phyloP scores from a whole-genome alignment of 2,329 filamentous ascomycete species.

The Phaeosphaeriaceae sp. region DNA sequence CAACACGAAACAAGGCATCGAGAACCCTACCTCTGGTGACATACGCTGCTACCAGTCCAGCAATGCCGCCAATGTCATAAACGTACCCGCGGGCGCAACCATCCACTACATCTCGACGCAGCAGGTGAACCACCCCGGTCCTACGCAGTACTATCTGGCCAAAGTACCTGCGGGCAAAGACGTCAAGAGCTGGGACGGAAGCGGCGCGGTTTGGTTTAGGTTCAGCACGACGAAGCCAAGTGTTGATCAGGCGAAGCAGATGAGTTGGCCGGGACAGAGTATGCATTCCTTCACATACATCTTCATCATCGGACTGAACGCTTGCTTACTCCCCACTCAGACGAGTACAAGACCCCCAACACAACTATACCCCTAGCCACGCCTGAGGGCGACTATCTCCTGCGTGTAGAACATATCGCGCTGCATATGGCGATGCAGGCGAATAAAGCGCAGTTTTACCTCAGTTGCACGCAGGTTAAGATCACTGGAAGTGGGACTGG shows the following conservation, averaged over 20 bases:
- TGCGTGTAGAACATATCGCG: constrained; percentile 49
- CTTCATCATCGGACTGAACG: neutral
- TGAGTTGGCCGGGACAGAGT: constrained; percentile 42
- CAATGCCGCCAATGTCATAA: constrained; percentile 27
- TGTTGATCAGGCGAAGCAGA: constrained; percentile 34
- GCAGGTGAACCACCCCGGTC: constrained; percentile 41
- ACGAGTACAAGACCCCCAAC: constrained; percentile 40
- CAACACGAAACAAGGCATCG: constrained; percentile 38
- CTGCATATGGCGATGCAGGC: constrained; percentile 43
- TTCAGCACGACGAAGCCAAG: constrained; percentile 35
- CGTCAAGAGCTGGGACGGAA: constrained; percentile 36
- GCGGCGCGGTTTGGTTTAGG: constrained; percentile 38
- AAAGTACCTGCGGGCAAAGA: constrained; percentile 31
- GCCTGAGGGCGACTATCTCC: constrained; percentile 49
- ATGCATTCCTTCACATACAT: constrained; percentile 1
- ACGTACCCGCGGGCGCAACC: constrained; percentile 33
- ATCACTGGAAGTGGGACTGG: constrained; percentile 51
- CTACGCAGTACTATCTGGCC: constrained; percentile 40
- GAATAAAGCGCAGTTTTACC: constrained; percentile 48
- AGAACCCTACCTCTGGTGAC: constrained; percentile 34
- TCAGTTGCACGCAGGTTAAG: constrained; percentile 52
- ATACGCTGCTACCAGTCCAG: constrained; percentile 36
- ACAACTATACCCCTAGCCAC: constrained; percentile 44
- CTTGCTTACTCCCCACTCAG: constrained; percentile 9
- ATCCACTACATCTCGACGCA: constrained; percentile 40